Percentiles rank a stretch among this genome's conserved stretches.
phyloP scores from a whole-genome alignment of 139 green algal genomes.

The Picochlorum sp. region DNA sequence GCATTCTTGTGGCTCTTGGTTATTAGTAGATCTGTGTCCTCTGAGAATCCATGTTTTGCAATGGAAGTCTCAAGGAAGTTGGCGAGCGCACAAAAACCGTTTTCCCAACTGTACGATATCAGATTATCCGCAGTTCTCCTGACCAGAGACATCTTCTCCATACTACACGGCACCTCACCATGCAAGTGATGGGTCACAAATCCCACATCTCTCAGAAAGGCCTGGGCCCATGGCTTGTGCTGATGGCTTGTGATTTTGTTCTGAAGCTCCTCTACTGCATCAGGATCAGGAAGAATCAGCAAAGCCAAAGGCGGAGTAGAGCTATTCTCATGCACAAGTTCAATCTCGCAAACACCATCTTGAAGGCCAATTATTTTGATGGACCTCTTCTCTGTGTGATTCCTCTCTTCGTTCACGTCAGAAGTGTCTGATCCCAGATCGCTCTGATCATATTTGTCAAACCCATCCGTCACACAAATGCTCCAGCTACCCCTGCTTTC shows the following conservation, averaged over 20 bases:
- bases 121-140: too few species aligned
- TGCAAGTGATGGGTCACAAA: slow-evolving; percentile 1
- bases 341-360: slow-evolving; percentile 7
- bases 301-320: background rate
- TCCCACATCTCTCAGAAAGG: slow-evolving; percentile 5
- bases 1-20: too few species aligned
- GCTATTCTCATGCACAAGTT: background rate
- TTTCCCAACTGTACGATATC: too few species aligned
- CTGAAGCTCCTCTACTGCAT: background rate
- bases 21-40: too few species aligned
- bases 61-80: too few species aligned
- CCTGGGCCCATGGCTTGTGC: background rate
- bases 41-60: too few species aligned
- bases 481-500: background rate
- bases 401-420: background rate
- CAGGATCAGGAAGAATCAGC: slow-evolving; percentile 8
- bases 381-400: background rate
- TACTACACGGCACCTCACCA: background rate
- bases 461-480: slow-evolving; percentile 3
- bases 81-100: too few species aligned
- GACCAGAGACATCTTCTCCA: background rate
- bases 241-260: background rate
- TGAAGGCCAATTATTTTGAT: slow-evolving; percentile 1
- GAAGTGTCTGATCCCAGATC: too few species aligned
- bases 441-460: background rate